phyloP scores from a whole-genome alignment of 805 yeast species.

The Cyberlindnera saturnus region DNA sequence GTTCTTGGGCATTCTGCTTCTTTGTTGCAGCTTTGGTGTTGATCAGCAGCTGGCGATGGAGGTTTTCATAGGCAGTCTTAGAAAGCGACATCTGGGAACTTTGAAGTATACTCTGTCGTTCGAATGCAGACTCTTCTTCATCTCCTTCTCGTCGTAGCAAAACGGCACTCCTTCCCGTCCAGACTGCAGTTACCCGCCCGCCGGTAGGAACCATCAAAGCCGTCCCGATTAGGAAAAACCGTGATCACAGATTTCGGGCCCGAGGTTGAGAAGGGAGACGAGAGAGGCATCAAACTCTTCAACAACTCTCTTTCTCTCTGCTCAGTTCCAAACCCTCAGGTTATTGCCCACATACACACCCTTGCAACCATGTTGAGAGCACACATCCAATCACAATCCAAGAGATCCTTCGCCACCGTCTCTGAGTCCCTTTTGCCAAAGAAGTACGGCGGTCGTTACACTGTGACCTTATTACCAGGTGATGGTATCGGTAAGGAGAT shows the following conservation, averaged over 20 bases:
- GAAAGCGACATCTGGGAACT: slow-evolving; percentile 4
- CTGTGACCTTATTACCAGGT: slow-evolving; percentile 94
- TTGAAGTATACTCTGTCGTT: too few species aligned
- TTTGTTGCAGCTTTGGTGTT: slow-evolving; percentile 18
- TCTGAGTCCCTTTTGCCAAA: slow-evolving; percentile 70
- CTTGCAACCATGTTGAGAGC: slow-evolving; percentile 25
- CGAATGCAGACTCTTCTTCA: too few species aligned
- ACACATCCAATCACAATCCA: slow-evolving; percentile 21
- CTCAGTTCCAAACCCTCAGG: not conserved
- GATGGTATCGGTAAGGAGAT: slow-evolving; percentile 98
- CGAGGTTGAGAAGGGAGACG: too few species aligned
- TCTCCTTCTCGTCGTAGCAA: too few species aligned
- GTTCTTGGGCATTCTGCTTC: slow-evolving; percentile 21
- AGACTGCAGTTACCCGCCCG: too few species aligned
- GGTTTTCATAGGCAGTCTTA: slow-evolving; percentile 12
- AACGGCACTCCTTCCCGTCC: too few species aligned
- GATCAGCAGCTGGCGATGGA: slow-evolving; percentile 19
- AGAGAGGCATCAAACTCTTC: not conserved
- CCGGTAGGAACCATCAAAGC: too few species aligned
- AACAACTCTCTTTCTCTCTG: not conserved
- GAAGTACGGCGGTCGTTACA: slow-evolving; percentile 91
- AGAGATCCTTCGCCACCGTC: slow-evolving; percentile 46
- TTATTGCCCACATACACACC: slow-evolving; percentile 1
- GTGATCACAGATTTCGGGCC: too few species aligned
- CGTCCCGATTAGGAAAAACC: too few species aligned